A percentile compares a stretch with the other conserved stretches of the same genome.
These are phyloP conservation scores for Ophiostoma quercus DNA, from an alignment of 2,329 filamentous ascomycete species.

Conservation along the genomic window DNA sequence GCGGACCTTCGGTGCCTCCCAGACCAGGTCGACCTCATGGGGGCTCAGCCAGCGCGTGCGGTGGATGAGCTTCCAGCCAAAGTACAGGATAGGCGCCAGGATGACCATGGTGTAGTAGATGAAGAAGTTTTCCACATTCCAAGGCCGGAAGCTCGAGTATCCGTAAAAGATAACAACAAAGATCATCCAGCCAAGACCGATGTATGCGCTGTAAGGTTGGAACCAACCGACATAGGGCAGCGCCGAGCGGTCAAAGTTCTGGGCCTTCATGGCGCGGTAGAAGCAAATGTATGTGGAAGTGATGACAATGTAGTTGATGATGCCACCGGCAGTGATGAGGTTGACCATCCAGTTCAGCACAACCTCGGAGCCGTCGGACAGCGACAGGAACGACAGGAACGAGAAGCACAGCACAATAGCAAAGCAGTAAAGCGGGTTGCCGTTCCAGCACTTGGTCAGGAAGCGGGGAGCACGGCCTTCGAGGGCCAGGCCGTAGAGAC, in stretches of 20 bases:
- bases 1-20: constrained; percentile 28
- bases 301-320: constrained; percentile 42
- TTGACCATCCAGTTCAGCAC: constrained; percentile 43
- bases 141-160: constrained; percentile 47
- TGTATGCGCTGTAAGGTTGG: constrained; percentile 39
- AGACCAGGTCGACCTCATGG: constrained; percentile 29
- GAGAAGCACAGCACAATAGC: constrained; percentile 36
- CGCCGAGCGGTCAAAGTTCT: constrained; percentile 33
- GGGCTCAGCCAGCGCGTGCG: constrained; percentile 42
- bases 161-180: constrained; percentile 42
- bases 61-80: constrained; percentile 60
- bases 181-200: constrained; percentile 29
- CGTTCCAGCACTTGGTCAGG: constrained; percentile 34
- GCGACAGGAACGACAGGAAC: constrained; percentile 40
- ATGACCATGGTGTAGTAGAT: constrained; percentile 55
- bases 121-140: constrained; percentile 46
- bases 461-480: constrained; percentile 41
- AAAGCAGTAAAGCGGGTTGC: constrained; percentile 41
- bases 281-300: constrained; percentile 40
- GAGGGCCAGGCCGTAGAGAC: constrained; percentile 38
- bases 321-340: constrained; percentile 41
- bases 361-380: constrained; percentile 34
- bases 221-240: constrained; percentile 39
- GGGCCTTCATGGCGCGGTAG: constrained; percentile 36
- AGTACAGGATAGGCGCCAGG: constrained; percentile 49